Evolutionary conservation across 345 rosid species (phyloP).

Genomic region (Lumnitzera littorea): DNA sequence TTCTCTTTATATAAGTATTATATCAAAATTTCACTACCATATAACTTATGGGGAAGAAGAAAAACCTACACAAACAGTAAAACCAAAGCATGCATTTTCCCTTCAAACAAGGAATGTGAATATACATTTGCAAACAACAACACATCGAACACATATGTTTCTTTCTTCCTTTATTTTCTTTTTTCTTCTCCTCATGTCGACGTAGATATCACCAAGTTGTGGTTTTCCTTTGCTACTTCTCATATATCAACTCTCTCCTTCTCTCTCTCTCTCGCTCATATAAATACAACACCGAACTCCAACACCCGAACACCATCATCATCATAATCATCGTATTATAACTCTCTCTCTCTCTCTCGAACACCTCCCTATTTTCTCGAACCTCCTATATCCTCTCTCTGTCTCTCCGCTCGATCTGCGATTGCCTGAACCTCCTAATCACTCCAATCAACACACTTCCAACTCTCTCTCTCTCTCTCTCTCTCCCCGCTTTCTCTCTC

Average conservation of each 20-base stretch:
- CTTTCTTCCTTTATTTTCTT: no score
- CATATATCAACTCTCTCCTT: slow-evolving; percentile 23
- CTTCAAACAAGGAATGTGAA: no score
- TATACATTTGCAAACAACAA: no score
- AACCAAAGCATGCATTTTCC: no score
- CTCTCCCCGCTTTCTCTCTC: neutral
- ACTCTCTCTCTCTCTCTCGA: slow-evolving; percentile 4
- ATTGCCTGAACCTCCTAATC: slow-evolving; percentile 2
- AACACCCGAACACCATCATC: no score
- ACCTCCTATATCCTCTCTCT: slow-evolving; percentile 22
- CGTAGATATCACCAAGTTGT: slow-evolving; percentile 34
- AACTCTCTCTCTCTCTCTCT: neutral
- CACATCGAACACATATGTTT: no score
- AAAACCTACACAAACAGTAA: no score
- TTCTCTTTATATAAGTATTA: no score
- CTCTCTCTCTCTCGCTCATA: slow-evolving; percentile 1
- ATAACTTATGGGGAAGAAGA: no score
- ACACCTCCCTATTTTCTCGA: slow-evolving; percentile 20
- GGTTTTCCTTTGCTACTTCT: slow-evolving; percentile 27
- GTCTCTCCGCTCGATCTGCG: slow-evolving; percentile 6
- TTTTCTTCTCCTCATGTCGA: slow-evolving; percentile 15
- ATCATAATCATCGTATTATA: no score
- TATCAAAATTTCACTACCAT: no score
- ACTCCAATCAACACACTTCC: neutral
- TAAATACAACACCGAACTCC: neutral